Conservation (phyloP, 768 basidiomycete species). For the Tricholoma terreum region DNA sequence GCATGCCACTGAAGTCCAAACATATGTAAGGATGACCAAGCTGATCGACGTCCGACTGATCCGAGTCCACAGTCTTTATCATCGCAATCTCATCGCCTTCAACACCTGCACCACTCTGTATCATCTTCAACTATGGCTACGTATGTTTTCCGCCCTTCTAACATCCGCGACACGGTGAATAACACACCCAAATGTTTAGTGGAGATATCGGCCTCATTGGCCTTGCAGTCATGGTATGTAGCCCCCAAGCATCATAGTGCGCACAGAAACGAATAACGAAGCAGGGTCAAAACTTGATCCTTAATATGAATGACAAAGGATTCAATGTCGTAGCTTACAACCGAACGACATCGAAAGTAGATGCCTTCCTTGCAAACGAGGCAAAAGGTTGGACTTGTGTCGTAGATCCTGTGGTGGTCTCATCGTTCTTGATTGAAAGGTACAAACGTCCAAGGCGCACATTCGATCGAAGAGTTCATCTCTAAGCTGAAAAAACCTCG, state of each 20-base stretch:
- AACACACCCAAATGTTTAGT: slow-evolving; percentile 39
- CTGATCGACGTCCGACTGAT: slow-evolving; percentile 5
- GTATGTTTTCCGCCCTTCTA: slow-evolving; percentile 17
- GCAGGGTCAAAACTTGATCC: slow-evolving; percentile 93
- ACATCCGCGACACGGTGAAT: slow-evolving; percentile 2
- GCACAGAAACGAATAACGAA: slow-evolving; percentile 12
- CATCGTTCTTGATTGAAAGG: slow-evolving; percentile 44
- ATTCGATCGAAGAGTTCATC: slow-evolving; percentile 88
- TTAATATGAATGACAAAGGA: slow-evolving; percentile 99
- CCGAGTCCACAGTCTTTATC: slow-evolving; percentile 17
- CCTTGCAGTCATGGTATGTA: slow-evolving; percentile 93
- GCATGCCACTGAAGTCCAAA: too few species aligned
- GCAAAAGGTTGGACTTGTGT: slow-evolving; percentile 76
- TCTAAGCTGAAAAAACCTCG: slow-evolving; percentile 92
- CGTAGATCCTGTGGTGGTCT: slow-evolving; percentile 15
- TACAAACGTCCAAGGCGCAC: slow-evolving; percentile 92
- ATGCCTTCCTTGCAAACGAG: slow-evolving; percentile 92
- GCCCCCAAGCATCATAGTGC: slow-evolving; percentile 11
- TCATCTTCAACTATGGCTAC: slow-evolving; percentile 45
- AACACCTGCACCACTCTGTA: slow-evolving; percentile 37
- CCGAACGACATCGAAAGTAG: slow-evolving; percentile 95
- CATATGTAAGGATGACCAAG: slow-evolving; percentile 22
- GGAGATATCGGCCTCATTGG: slow-evolving; percentile 99
- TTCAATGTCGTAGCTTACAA: slow-evolving; percentile 97
- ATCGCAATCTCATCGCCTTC: slow-evolving; percentile 33